Percentiles rank a stretch among this genome's conserved stretches.
phyloP scores from a whole-genome alignment of 2,329 filamentous ascomycete genomes.

The Aspergillus fructus region DNA sequence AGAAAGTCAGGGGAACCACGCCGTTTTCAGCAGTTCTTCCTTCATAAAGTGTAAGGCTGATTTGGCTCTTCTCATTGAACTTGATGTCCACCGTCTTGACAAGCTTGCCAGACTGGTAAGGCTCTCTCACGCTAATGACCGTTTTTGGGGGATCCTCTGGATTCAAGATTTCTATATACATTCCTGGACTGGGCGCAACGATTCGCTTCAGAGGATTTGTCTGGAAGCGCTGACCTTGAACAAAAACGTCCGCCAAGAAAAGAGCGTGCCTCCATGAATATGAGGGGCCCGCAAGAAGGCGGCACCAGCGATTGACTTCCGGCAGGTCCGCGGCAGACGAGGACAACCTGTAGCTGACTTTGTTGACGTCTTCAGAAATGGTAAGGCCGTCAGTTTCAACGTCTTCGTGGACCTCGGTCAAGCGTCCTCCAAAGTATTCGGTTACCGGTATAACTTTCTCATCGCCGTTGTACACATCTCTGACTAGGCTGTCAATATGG shows the following conservation, averaged over 20 bases:
- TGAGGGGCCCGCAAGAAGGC: constrained; percentile 78
- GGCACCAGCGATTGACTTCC: constrained; percentile 77
- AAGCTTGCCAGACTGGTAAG: constrained; percentile 80
- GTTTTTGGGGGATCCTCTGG: constrained; percentile 83
- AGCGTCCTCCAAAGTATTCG: constrained; percentile 93
- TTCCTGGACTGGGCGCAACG: constrained; percentile 78
- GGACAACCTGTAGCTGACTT: constrained; percentile 80
- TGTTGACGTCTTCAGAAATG: constrained; percentile 73
- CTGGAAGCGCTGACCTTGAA: constrained; percentile 95
- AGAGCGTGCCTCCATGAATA: constrained; percentile 95
- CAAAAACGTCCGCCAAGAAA: constrained; percentile 88
- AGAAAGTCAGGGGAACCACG: constrained; percentile 77
- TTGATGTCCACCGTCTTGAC: constrained; percentile 86
- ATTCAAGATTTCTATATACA: constrained; percentile 83
- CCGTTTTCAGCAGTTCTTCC: constrained; percentile 82
- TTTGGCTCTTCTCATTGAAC: constrained; percentile 72
- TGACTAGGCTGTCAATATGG: constrained; percentile 77
- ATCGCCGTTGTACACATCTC: constrained; percentile 76
- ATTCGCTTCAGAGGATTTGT: constrained; percentile 94
- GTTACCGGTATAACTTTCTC: constrained; percentile 74
- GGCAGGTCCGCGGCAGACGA: constrained; percentile 74
- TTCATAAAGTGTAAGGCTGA: constrained; percentile 87
- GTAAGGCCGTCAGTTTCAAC: constrained; percentile 82
- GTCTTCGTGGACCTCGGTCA: constrained; percentile 67
- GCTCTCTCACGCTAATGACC: constrained; percentile 81